Evolutionary conservation across 179 eudicot species (phyloP).

Genomic region (Silene noctiflora): DNA sequence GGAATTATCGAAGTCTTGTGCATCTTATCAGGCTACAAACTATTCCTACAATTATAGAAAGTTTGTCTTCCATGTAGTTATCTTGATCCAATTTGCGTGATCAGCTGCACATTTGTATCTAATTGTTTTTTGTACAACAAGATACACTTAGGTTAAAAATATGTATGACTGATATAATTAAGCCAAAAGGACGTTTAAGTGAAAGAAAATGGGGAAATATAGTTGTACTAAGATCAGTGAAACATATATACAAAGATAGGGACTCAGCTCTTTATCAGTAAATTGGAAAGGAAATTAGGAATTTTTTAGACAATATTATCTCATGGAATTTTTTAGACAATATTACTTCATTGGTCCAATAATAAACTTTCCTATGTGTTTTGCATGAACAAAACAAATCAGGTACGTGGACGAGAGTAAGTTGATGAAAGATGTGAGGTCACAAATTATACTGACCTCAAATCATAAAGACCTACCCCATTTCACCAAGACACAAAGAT

Average conservation of each 20-base stretch:
- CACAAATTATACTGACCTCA: no score
- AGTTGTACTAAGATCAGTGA: background rate
- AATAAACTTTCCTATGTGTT: background rate
- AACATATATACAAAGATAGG: no score
- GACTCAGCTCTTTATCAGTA: background rate
- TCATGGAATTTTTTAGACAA: background rate
- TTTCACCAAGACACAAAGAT: no score
- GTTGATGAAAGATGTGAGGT: no score
- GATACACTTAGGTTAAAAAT: conserved; percentile 9
- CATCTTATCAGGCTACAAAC: conserved; percentile 44
- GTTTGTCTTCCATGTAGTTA: conserved; percentile 60
- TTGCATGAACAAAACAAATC: background rate
- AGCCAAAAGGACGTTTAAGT: background rate
- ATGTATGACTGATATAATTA: background rate
- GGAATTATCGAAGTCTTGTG: conserved; percentile 31
- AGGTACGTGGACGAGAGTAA: background rate
- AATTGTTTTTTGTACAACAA: conserved; percentile 47
- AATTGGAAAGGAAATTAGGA: background rate
- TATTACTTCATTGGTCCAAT: background rate
- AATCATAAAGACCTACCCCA: no score
- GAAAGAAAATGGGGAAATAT: background rate
- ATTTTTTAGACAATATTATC: background rate
- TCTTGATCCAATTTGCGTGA: conserved; percentile 47
- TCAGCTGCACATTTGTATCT: conserved; percentile 37
- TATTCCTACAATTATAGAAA: conserved; percentile 45